A percentile compares a stretch with the other conserved stretches of the same genome.
phyloP scores from a whole-genome alignment of 1,284 basidiomycete genomes.

The Ganoderma lingzhi region DNA sequence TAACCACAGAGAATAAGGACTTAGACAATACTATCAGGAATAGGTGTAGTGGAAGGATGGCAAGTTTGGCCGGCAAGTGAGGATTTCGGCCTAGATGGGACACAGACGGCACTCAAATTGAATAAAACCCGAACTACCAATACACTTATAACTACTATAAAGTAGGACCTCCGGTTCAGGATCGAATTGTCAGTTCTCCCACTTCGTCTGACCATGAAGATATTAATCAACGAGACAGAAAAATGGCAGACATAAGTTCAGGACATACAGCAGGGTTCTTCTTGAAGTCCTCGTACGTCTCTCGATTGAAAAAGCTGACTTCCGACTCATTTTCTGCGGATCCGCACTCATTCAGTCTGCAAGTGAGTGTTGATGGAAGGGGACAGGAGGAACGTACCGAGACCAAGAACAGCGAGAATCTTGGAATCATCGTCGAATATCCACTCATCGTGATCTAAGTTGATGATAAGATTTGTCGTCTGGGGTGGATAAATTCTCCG shows the following conservation, averaged over 20 bases:
- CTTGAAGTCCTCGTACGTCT: slow-evolving; percentile 83
- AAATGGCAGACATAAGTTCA: too few species aligned
- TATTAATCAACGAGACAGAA: not conserved
- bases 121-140: not conserved
- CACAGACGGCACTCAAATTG: not conserved
- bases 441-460: slow-evolving; percentile 94
- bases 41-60: too few species aligned
- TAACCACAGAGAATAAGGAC: too few species aligned
- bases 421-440: slow-evolving; percentile 76
- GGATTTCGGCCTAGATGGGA: not conserved
- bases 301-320: slow-evolving; percentile 87
- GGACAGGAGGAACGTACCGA: slow-evolving; percentile 60
- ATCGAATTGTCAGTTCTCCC: slow-evolving; percentile 24
- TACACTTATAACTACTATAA: not conserved
- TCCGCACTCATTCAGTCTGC: not conserved
- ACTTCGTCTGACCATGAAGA: slow-evolving; percentile 34
- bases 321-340: slow-evolving; percentile 91
- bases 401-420: slow-evolving; percentile 71
- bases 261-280: slow-evolving; percentile 75
- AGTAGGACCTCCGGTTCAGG: not conserved
- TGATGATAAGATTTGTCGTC: slow-evolving; percentile 96
- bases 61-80: too few species aligned
- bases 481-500: slow-evolving; percentile 41
- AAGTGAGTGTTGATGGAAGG: too few species aligned
- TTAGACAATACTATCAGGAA: too few species aligned